These are phyloP conservation scores for Sugiyamaella castrensis DNA, from an alignment of 1,139 yeast genomes.

Conservation along the genomic window DNA sequence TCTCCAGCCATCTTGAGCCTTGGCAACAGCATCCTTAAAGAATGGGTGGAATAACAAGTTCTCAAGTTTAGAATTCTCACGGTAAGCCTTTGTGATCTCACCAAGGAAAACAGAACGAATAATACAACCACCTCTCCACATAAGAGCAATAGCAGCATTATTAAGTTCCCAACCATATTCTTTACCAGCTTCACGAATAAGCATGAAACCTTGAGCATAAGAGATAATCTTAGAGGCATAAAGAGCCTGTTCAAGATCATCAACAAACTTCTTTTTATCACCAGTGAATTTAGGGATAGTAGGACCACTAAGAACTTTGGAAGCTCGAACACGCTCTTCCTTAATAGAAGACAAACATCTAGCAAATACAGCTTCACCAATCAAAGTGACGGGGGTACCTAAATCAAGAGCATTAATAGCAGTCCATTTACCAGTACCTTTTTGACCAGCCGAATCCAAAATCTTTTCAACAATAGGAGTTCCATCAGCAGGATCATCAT, in stretches of 20 bases:
- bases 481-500: slow-evolving; percentile 73
- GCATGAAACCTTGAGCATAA: slow-evolving; percentile 99
- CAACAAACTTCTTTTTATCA: slow-evolving; percentile 81
- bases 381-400: slow-evolving; percentile 97
- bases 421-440: slow-evolving; percentile 99
- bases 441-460: slow-evolving; percentile 96
- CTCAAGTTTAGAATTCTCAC: slow-evolving; percentile 88
- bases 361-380: slow-evolving; percentile 98
- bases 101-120: slow-evolving; percentile 97
- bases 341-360: slow-evolving; percentile 94
- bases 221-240: slow-evolving; percentile 98
- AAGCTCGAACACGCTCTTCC: slow-evolving; percentile 84
- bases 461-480: slow-evolving; percentile 94
- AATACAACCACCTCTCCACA: slow-evolving; percentile 99
- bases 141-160: slow-evolving; percentile 96
- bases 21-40: slow-evolving; percentile 85
- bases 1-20: slow-evolving; percentile 98
- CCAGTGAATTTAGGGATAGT: slow-evolving; percentile 54
- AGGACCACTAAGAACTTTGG: slow-evolving; percentile 79
- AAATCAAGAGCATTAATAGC: slow-evolving; percentile 96
- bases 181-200: slow-evolving; percentile 96
- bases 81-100: slow-evolving; percentile 95
- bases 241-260: slow-evolving; percentile 95
- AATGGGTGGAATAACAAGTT: slow-evolving; percentile 93
- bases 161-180: slow-evolving; percentile 96